Evolutionary conservation across 1,284 basidiomycete species (phyloP).

Genomic region (Grifola frondosa): DNA sequence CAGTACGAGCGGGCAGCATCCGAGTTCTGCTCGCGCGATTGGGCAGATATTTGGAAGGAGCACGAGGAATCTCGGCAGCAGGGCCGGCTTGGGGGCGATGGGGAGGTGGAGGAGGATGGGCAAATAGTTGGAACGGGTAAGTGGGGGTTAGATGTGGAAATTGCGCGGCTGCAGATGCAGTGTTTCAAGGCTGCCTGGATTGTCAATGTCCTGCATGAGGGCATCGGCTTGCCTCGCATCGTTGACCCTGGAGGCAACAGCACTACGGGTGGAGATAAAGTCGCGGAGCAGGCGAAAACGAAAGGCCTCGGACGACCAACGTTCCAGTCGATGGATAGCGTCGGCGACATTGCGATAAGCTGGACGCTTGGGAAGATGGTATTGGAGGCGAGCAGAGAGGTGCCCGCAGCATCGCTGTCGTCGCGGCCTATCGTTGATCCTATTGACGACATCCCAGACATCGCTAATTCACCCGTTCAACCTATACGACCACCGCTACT

Average conservation of each 20-base stretch:
- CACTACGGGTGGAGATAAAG: constrained; percentile 63
- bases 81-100: constrained; percentile 56
- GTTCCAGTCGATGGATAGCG: constrained; percentile 91
- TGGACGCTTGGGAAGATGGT: constrained; percentile 99
- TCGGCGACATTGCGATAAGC: constrained; percentile 90
- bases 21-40: constrained; percentile 81
- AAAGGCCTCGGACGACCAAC: constrained; percentile 79
- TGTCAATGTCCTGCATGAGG: constrained; percentile 93
- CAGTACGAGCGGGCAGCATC: constrained; percentile 93
- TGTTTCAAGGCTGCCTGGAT: constrained; percentile 99
- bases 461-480: constrained; percentile 49
- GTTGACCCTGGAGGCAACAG: constrained; percentile 79
- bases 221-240: constrained; percentile 92
- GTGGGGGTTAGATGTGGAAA: constrained; percentile 75
- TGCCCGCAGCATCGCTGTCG: constrained; percentile 48
- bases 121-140: constrained; percentile 62
- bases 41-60: constrained; percentile 72
- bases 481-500: constrained; percentile 64
- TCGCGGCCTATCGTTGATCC: constrained; percentile 65
- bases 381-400: constrained; percentile 89
- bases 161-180: constrained; percentile 90
- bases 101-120: constrained; percentile 54
- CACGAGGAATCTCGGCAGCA: constrained; percentile 56
- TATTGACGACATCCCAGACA: constrained; percentile 57
- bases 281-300: constrained; percentile 69